Percentiles rank a stretch among this genome's conserved stretches.
phyloP scores from a whole-genome alignment of 768 basidiomycete species.

The Cystobasidium tubakii region DNA sequence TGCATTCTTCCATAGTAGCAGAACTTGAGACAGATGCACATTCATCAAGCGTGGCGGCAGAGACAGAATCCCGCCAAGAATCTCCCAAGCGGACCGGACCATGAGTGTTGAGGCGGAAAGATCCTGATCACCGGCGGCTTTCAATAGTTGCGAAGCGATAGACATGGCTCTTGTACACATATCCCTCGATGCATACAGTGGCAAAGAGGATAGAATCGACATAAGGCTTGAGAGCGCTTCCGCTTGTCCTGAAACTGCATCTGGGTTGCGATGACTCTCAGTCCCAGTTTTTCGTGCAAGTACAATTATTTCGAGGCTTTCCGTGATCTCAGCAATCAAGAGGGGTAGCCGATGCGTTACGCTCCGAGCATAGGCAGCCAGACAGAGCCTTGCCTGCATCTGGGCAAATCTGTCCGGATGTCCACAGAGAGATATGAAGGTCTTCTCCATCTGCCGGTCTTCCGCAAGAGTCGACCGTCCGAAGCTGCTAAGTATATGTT shows the following conservation, averaged over 20 bases:
- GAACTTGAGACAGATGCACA: slow-evolving; percentile 82
- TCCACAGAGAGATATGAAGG: neutral
- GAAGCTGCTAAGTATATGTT: neutral
- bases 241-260: slow-evolving; percentile 69
- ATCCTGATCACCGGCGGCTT: slow-evolving; percentile 84
- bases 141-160: slow-evolving; percentile 80
- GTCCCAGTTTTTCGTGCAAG: slow-evolving; percentile 53
- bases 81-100: slow-evolving; percentile 89
- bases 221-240: slow-evolving; percentile 84
- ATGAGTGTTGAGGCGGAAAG: slow-evolving; percentile 72
- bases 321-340: slow-evolving; percentile 61
- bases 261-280: slow-evolving; percentile 54
- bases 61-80: slow-evolving; percentile 81
- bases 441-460: neutral
- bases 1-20: slow-evolving; percentile 95
- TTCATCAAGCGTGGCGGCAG: slow-evolving; percentile 90
- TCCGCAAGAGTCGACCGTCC: neutral
- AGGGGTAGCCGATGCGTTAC: slow-evolving; percentile 79
- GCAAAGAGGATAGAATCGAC: slow-evolving; percentile 74
- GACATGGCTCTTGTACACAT: slow-evolving; percentile 69
- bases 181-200: slow-evolving; percentile 91
- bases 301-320: slow-evolving; percentile 71
- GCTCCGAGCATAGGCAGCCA: slow-evolving; percentile 83
- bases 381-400: slow-evolving; percentile 75
- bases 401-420: slow-evolving; percentile 50